A percentile compares a stretch with the other conserved stretches of the same genome.
Conservation (phyloP, 345 rosid species). For the Camelina neglecta region DNA sequence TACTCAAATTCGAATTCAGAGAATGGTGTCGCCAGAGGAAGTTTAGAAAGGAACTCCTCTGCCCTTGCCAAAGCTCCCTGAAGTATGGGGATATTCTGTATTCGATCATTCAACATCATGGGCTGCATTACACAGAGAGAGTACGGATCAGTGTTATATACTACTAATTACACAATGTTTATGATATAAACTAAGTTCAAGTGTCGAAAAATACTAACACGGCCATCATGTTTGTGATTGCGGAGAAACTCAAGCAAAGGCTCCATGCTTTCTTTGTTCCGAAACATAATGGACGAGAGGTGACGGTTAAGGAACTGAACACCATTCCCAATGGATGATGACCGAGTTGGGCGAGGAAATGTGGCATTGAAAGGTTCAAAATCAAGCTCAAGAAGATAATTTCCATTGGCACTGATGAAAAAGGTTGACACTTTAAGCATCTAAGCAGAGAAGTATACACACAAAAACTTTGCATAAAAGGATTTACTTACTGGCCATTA, state of each 20-base stretch:
- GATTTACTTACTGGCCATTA: slow-evolving; percentile 65
- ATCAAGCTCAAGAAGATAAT: slow-evolving; percentile 87
- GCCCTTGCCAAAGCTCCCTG: slow-evolving; percentile 61
- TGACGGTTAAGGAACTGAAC: slow-evolving; percentile 97
- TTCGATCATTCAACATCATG: slow-evolving; percentile 67
- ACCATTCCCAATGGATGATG: slow-evolving; percentile 97
- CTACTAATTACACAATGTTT: not conserved
- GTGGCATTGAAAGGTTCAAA: slow-evolving; percentile 93
- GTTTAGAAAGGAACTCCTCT: slow-evolving; percentile 59
- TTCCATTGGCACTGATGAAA: slow-evolving; percentile 49
- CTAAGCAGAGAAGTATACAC: slow-evolving; percentile 11
- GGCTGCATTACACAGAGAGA: slow-evolving; percentile 41
- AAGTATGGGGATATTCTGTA: slow-evolving; percentile 51
- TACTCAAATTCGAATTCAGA: slow-evolving; percentile 63
- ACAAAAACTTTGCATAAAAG: not conserved
- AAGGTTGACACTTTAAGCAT: slow-evolving; percentile 17
- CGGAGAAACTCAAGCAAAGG: slow-evolving; percentile 87
- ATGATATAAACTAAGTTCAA: not conserved
- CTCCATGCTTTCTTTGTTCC: slow-evolving; percentile 84
- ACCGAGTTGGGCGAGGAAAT: slow-evolving; percentile 88
- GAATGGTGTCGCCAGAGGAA: slow-evolving; percentile 51
- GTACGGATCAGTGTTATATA: not conserved
- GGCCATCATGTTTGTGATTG: slow-evolving; percentile 81
- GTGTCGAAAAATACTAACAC: slow-evolving; percentile 54
- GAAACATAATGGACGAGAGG: slow-evolving; percentile 90